Percentiles rank a stretch among this genome's conserved stretches.
Conservation (phyloP, 108 stramenopile genomes). For the Pinguiococcus pyrenoidosus region DNA sequence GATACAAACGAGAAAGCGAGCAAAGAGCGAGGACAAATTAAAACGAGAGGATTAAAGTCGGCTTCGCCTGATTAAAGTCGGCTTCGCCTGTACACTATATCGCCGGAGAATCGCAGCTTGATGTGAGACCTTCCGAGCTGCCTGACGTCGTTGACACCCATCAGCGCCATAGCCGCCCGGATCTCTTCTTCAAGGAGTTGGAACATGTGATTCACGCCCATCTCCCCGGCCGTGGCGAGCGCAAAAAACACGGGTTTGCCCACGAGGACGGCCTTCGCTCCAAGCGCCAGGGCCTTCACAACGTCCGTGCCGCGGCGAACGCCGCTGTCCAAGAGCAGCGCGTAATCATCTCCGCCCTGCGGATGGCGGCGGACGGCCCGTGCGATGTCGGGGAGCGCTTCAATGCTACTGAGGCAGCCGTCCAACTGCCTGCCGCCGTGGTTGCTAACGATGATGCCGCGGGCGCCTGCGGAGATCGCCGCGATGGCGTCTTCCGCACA, state of each 20-base stretch:
- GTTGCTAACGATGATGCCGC: conserved; percentile 26
- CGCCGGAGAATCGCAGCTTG: too few species aligned
- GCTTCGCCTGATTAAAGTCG: too few species aligned
- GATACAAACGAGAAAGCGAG: too few species aligned
- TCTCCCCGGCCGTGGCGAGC: conserved; percentile 19
- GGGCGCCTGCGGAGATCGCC: conserved; percentile 15
- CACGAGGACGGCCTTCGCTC: conserved; percentile 20
- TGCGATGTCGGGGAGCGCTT: conserved; percentile 16
- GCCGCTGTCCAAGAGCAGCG: conserved; percentile 21
- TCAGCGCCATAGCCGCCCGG: conserved; percentile 24
- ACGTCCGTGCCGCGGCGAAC: conserved; percentile 30
- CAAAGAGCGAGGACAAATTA: too few species aligned
- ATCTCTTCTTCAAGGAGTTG: conserved; percentile 11
- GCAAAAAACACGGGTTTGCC: conserved; percentile 28
- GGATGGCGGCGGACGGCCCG: conserved; percentile 6
- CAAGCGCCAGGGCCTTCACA: conserved; percentile 26
- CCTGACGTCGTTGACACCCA: too few species aligned
- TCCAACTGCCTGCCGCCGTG: conserved; percentile 29
- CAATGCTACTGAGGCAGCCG: conserved; percentile 16
- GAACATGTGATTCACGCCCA: conserved; percentile 17
- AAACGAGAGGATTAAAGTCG: too few species aligned
- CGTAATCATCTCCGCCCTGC: neutral
- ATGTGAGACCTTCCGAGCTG: too few species aligned
- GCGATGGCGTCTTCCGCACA: conserved; percentile 11
- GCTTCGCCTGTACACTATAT: too few species aligned